These are phyloP conservation scores for Dactylellina parvicollis DNA, from an alignment of 2,329 filamentous ascomycete genomes.

Conservation along the genomic window DNA sequence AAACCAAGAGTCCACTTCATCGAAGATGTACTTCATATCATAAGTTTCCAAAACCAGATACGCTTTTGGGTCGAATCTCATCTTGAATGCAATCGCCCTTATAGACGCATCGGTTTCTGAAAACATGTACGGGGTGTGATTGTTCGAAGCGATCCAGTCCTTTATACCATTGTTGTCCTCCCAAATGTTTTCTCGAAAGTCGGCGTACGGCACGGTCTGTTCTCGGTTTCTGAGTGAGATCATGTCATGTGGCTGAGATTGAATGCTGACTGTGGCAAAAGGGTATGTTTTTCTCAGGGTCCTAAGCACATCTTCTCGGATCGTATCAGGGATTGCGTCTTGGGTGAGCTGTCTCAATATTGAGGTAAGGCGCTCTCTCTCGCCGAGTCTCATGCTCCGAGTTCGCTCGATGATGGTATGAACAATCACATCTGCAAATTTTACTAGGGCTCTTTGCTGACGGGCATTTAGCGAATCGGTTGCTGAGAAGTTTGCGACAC, in stretches of 20 bases:
- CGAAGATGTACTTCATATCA: constrained; percentile 63
- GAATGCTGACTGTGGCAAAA: constrained; percentile 58
- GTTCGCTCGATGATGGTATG: constrained; percentile 46
- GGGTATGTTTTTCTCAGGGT: constrained; percentile 61
- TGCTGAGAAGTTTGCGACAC: constrained; percentile 37
- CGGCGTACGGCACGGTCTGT: constrained; percentile 56
- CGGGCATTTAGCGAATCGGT: constrained; percentile 32
- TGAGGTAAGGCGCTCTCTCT: constrained; percentile 56
- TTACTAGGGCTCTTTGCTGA: constrained; percentile 60
- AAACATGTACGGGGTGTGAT: constrained; percentile 59
- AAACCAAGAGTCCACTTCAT: constrained; percentile 65
- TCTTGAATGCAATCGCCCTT: constrained; percentile 61
- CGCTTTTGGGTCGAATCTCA: constrained; percentile 59
- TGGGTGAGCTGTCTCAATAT: constrained; percentile 61
- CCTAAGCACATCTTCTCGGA: constrained; percentile 58
- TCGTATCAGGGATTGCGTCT: constrained; percentile 55
- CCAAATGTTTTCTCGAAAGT: constrained; percentile 63
- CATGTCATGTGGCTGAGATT: constrained; percentile 55
- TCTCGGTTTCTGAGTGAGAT: constrained; percentile 58
- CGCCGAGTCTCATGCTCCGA: constrained; percentile 37
- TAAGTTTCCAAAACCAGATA: constrained; percentile 62
- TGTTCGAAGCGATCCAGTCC: constrained; percentile 60
- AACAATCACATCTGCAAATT: constrained; percentile 60
- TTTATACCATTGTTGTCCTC: constrained; percentile 63
- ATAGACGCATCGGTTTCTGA: constrained; percentile 58